Evolutionary conservation across 2,329 filamentous ascomycete species (phyloP).

Genomic region (Magnaporthales sp.): DNA sequence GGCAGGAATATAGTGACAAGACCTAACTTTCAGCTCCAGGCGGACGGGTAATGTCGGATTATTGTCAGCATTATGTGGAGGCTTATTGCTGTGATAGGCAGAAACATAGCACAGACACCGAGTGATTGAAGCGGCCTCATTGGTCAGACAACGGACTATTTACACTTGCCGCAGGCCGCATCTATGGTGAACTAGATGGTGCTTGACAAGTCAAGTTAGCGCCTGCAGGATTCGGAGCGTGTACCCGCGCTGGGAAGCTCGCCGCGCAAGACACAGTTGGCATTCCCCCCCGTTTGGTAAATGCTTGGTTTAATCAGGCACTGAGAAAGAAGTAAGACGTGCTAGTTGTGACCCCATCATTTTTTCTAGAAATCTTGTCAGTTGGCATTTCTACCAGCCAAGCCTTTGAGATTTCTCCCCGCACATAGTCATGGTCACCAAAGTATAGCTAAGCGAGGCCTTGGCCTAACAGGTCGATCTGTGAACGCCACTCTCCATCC

Average conservation of each 20-base stretch:
- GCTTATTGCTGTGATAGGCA: neutral
- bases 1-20: neutral
- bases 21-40: neutral
- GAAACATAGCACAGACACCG: neutral
- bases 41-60: neutral
- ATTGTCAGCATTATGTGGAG: neutral
- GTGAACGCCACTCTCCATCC: constrained; percentile 18
- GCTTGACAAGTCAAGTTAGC: neutral
- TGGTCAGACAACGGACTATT: neutral
- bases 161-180: neutral
- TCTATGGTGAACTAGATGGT: too few species aligned
- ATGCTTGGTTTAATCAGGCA: neutral
- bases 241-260: neutral
- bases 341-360: neutral
- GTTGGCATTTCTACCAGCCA: neutral
- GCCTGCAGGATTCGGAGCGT: neutral
- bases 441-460: neutral
- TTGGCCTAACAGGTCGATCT: constrained; percentile 14
- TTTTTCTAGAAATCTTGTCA: neutral
- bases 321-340: neutral
- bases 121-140: neutral
- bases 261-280: neutral
- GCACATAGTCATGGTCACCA: neutral
- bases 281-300: neutral
- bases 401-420: neutral